These are phyloP conservation scores for Fusarium drepaniforme DNA, from an alignment of 2,329 filamentous ascomycete species.

Conservation along the genomic window DNA sequence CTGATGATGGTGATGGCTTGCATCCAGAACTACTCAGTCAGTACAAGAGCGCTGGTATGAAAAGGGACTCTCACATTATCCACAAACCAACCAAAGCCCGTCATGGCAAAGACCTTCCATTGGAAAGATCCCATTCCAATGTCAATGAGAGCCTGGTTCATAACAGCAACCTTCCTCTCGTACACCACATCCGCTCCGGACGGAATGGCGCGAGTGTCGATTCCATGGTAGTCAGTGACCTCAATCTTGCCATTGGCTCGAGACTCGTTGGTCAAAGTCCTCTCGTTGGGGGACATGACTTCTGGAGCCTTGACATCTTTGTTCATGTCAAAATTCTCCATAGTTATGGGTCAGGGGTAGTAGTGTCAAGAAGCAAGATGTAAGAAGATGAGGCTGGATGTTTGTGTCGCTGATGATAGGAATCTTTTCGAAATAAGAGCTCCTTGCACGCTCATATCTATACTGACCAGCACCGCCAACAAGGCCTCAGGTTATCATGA, in stretches of 20 bases:
- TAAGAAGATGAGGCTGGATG: background rate
- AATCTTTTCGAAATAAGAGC: background rate
- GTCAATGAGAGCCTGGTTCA: slow-evolving; percentile 42
- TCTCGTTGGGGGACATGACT: background rate
- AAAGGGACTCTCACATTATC: slow-evolving; percentile 29
- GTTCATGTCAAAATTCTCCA: background rate
- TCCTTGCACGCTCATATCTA: background rate
- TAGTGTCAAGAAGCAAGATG: background rate
- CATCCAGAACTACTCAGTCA: slow-evolving; percentile 45
- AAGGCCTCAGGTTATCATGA: background rate
- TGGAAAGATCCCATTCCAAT: slow-evolving; percentile 39
- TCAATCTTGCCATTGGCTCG: background rate
- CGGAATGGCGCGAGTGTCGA: slow-evolving; percentile 29
- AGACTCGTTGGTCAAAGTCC: background rate
- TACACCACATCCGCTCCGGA: slow-evolving; percentile 30
- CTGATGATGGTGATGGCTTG: slow-evolving; percentile 51
- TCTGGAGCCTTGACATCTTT: background rate
- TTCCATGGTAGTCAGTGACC: slow-evolving; percentile 29
- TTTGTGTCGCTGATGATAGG: background rate
- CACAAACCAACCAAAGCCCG: slow-evolving; percentile 43
- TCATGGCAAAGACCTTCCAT: slow-evolving; percentile 35
- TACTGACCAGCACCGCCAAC: background rate
- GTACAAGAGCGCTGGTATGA: background rate
- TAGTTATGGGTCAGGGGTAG: background rate
- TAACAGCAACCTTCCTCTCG: slow-evolving; percentile 37